These are phyloP conservation scores for Schizophyllum amplum DNA, from an alignment of 1,284 basidiomycete genomes.

Conservation along the genomic window DNA sequence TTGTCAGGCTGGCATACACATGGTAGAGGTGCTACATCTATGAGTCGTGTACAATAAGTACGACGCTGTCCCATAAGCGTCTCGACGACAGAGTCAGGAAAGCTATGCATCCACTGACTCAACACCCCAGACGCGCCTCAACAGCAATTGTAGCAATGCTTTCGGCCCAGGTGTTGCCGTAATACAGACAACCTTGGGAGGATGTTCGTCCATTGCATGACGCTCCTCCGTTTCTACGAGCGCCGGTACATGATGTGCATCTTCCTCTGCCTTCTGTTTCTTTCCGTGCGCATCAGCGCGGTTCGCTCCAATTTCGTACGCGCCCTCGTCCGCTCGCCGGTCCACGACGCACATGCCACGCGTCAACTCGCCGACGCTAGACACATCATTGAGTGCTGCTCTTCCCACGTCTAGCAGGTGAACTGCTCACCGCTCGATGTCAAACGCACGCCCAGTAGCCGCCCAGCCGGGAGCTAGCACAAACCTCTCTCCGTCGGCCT, in stretches of 20 bases:
- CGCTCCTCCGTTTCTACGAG: conserved; percentile 39
- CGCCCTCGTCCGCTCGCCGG: conserved; percentile 48
- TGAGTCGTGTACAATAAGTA: not conserved
- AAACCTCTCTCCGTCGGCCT: conserved; percentile 20
- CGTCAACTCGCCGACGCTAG: conserved; percentile 46
- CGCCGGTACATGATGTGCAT: conserved; percentile 43
- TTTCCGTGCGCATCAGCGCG: conserved; percentile 52
- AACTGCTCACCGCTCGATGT: conserved; percentile 53
- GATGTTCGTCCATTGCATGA: conserved; percentile 7
- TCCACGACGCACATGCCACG: conserved; percentile 74
- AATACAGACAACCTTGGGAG: conserved; percentile 43
- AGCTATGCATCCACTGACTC: conserved; percentile 4
- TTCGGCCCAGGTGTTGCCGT: conserved; percentile 49
- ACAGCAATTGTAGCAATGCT: conserved; percentile 37
- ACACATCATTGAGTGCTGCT: conserved; percentile 3
- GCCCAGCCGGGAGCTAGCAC: conserved; percentile 43
- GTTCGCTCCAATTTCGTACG: conserved; percentile 54
- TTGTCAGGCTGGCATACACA: not conserved
- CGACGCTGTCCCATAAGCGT: too few species aligned
- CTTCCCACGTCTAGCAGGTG: not conserved
- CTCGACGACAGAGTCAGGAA: not conserved
- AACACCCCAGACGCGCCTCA: conserved; percentile 52
- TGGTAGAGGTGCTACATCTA: not conserved
- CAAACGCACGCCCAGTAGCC: conserved; percentile 44
- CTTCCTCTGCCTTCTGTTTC: conserved; percentile 30